Evolutionary conservation across 1,139 yeast genomes (phyloP), one percentile per base, ranked within the genome.

Genomic region (Saccharomycopsis crataegensis): DNA sequence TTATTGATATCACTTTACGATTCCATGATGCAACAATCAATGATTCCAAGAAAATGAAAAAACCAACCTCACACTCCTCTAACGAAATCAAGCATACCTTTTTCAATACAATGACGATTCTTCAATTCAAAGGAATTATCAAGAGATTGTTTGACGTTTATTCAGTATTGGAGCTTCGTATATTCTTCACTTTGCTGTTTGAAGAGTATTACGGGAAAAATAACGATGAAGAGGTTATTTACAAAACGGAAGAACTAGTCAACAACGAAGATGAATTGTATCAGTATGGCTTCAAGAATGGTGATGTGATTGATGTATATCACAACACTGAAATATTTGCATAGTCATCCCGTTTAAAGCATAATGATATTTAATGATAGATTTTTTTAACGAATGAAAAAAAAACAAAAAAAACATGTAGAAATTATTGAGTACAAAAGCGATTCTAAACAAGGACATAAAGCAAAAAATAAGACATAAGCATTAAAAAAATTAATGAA

Each of bases 211-310:
- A 56, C 41, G 43, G 46, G 12, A 46, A 48, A 14, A 46, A 34
- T 22, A 12, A 12, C 8, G 16, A 32, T 6, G 34, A 40, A 8
- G 52, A 33, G 33, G 17, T 22, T 33, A 60, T 62, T 1, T n/a
- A 48, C 1, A 50, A 42, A 9, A 57, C 54, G 31, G 62, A 60
- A 51, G 40, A 51, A 1, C 34, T 63, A 3, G 67, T 64, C 11
- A 76, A 76, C 58, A 72, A 72, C 48, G 61, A 72, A 33, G 66
- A 74, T 9, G 59, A 67, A 11, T 57, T 78, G 5, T 73, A 71
- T 47, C 68, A 68, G 49, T 72, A 65, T 57, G 70, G 68, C 11
- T 67, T 73, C 9, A 55, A 56, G 17, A 58, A 64, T 34, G 64
- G 64, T n/a, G 53, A 52, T 43, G 17, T 16, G 9, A 43, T 49